These are phyloP conservation scores for Umbelopsis sp. DNA, from an alignment of 371 early-diverging fungal species.

Conservation along the genomic window DNA sequence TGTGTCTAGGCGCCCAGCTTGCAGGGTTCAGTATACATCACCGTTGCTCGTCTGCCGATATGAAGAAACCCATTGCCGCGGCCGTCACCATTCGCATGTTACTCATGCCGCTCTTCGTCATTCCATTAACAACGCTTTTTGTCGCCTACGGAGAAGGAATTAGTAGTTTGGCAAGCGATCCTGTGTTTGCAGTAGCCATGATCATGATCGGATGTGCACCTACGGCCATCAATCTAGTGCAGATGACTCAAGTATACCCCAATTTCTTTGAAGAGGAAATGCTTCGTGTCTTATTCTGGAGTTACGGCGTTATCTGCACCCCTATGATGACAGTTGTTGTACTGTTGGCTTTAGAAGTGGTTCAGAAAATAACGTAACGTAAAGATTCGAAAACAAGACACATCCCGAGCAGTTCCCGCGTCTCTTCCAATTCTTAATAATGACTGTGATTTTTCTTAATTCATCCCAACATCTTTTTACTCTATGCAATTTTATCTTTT, in stretches of 20 bases:
- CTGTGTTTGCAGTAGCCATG: constrained; percentile 52
- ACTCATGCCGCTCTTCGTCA: constrained; percentile 46
- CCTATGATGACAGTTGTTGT: constrained; percentile 56
- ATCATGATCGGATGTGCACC: constrained; percentile 60
- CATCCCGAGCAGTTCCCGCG: background rate
- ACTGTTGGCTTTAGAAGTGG: constrained; percentile 47
- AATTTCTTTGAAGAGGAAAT: constrained; percentile 61
- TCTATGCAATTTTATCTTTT: too few species aligned
- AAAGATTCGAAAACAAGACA: background rate
- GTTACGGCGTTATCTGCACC: constrained; percentile 58
- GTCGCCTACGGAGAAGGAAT: constrained; percentile 34
- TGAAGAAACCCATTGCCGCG: constrained; percentile 38
- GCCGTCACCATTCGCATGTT: constrained; percentile 52
- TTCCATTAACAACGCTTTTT: constrained; percentile 49
- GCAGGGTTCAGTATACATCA: constrained; percentile 35
- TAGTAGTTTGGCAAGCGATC: constrained; percentile 51
- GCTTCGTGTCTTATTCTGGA: constrained; percentile 61
- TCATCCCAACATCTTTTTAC: too few species aligned
- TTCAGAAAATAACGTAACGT: constrained; percentile 6
- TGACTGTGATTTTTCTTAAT: too few species aligned
- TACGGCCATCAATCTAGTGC: constrained; percentile 61
- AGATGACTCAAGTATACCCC: constrained; percentile 57
- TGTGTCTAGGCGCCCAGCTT: constrained; percentile 74
- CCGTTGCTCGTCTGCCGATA: constrained; percentile 21
- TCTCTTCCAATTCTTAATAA: background rate